Percentiles rank a stretch among this genome's conserved stretches.
Conservation (phyloP, 164 flowering plant genomes). For the Umbellularia californica region DNA sequence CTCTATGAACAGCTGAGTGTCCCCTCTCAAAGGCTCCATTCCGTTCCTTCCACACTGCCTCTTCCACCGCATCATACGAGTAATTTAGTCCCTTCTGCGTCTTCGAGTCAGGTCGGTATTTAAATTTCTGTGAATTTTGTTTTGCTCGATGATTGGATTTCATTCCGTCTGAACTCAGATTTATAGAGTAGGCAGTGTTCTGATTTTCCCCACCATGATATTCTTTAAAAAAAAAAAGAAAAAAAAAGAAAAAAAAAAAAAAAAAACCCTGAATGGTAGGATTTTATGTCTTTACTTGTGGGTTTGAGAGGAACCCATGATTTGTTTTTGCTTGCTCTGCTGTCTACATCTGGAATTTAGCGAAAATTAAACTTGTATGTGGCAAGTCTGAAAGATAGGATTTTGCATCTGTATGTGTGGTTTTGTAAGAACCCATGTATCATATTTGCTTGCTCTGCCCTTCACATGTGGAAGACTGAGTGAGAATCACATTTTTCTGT, state of each 20-base stretch:
- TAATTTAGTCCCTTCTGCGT: constrained; percentile 27
- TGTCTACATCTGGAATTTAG: no score
- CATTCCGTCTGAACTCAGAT: background rate
- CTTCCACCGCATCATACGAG: constrained; percentile 21
- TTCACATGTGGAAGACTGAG: no score
- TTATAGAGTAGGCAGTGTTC: background rate
- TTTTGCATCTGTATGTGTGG: no score
- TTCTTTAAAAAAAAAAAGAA: background rate
- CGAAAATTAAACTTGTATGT: no score
- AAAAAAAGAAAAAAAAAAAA: background rate
- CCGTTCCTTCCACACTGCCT: constrained; percentile 30
- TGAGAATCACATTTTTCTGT: no score
- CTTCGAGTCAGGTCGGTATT: constrained; percentile 44
- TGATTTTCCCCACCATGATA: background rate
- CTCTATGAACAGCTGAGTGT: constrained; percentile 65
- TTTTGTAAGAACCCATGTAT: no score
- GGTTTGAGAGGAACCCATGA: no score
- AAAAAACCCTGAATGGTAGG: background rate
- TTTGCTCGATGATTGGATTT: background rate
- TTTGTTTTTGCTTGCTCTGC: no score
- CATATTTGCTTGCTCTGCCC: no score
- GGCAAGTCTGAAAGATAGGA: no score
- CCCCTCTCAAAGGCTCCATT: constrained; percentile 51
- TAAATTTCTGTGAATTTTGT: background rate
- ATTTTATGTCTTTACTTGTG: no score